Evolutionary conservation across 2,329 filamentous ascomycete genomes (phyloP), one percentile per base, ranked within the genome.

Genomic region (Ophiostoma tasmaniense): DNA sequence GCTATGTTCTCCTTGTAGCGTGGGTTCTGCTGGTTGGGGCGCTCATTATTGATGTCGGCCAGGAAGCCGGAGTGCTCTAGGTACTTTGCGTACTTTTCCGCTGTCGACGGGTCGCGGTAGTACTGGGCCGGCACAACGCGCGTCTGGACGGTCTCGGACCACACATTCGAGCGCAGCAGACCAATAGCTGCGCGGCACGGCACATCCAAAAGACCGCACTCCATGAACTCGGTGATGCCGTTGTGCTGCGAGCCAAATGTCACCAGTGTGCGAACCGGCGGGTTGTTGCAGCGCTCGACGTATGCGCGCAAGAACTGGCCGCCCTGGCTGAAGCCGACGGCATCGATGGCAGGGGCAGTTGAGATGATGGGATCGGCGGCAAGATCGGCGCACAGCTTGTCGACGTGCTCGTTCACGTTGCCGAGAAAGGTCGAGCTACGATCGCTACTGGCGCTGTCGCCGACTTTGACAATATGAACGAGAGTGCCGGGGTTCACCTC

Each of bases 31-130:
- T 81, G 71, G 66, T 73, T 72, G 14, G 62, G 25, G 13, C 93
- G 85, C 84, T 99, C 95, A 78, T 98, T 98, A 80, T 99, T 99
- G 80, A 98, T 89, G 76, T 98, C 94, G 11, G 94, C 95, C 10
- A 99, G 82, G 78, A 96, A 97, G 77, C 93, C 94, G 74, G 91
- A 95, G 76, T 87, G 78, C 73, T 89, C 86, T 25, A 98, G 85
- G 76, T 98, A 99, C 37, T 83, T 79, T 0, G 88, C 85, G 77
- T 92, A 79, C 76, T 93, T 81, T 77, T 91, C 78, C 76, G 93
- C 80, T 28, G 66, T 61, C 69, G 80, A 76, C 71, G 86, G 85
- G 73, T 93, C 87, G 67, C 94, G 90, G 82, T 90, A 98, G 81
- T 99, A 99, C 81, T 99, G 95, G 39, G 95, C 94, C 0, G 95